phyloP scores from a whole-genome alignment of 2,329 filamentous ascomycete genomes.

The Dothistroma septosporum region DNA sequence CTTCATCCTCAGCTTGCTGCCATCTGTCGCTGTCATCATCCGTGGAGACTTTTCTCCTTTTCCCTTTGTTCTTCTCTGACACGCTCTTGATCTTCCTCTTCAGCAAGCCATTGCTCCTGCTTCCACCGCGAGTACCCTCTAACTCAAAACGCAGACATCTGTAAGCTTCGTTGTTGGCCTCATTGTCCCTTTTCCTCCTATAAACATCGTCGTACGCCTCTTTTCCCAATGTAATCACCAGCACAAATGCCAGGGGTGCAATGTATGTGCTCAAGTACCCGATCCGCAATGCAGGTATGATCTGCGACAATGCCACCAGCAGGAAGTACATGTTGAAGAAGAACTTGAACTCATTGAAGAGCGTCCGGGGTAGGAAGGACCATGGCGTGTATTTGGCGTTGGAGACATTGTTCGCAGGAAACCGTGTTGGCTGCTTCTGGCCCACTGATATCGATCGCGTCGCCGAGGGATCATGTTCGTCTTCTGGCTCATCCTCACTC shows the following conservation, averaged over 20 bases:
- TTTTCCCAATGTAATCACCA: conserved; percentile 88
- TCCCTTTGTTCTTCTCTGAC: conserved; percentile 32
- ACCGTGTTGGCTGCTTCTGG: conserved; percentile 66
- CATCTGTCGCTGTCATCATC: conserved; percentile 39
- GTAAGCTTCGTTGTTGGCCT: conserved; percentile 91
- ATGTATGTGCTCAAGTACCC: conserved; percentile 94
- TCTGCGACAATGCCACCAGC: conserved; percentile 88
- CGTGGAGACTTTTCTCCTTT: conserved; percentile 34
- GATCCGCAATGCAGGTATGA: conserved; percentile 82
- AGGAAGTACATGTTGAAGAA: conserved; percentile 99
- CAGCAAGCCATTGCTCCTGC: conserved; percentile 24
- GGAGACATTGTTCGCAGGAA: conserved; percentile 85
- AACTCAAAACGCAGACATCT: conserved; percentile 70
- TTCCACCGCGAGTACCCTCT: conserved; percentile 33
- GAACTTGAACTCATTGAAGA: conserved; percentile 99
- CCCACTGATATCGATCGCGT: conserved; percentile 75
- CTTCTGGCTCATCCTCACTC: conserved; percentile 38
- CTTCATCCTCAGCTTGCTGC: conserved; percentile 67
- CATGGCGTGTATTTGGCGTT: conserved; percentile 97
- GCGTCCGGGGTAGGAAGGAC: conserved; percentile 86
- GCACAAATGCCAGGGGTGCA: conserved; percentile 84
- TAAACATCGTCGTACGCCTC: conserved; percentile 93
- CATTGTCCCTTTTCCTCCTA: conserved; percentile 77
- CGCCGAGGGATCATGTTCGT: conserved; percentile 57
- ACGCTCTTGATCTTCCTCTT: conserved; percentile 32